A percentile compares a stretch with the other conserved stretches of the same genome.
Evolutionary conservation across 78 protist genomes (phyloP).

Genomic region (Neovahlkampfia damariscottae): DNA sequence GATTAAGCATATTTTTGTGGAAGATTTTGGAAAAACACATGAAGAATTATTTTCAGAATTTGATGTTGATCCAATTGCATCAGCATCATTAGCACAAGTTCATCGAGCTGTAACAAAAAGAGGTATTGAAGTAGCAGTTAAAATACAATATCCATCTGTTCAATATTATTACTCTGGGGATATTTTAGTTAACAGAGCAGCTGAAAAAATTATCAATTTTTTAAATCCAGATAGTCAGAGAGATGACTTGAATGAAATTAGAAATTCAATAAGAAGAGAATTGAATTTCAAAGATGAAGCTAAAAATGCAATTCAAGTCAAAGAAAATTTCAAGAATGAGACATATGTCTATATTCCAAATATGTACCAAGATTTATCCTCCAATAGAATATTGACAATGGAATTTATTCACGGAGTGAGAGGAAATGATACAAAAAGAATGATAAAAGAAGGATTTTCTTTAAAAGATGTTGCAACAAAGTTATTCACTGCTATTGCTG

Average conservation of each 20-base stretch:
- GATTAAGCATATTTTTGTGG: not conserved
- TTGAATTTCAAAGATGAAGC: constrained; percentile 39
- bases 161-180: constrained; percentile 23
- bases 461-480: constrained; percentile 7
- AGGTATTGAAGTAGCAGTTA: constrained; percentile 54
- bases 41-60: constrained; percentile 1
- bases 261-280: constrained; percentile 25
- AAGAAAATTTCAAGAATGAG: constrained; percentile 19
- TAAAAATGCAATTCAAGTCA: constrained; percentile 30
- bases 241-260: constrained; percentile 34
- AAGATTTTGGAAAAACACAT: constrained; percentile 1
- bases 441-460: constrained; percentile 24
- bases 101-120: no score
- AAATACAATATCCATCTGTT: constrained; percentile 45
- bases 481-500: constrained; percentile 14
- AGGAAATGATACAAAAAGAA: constrained; percentile 29
- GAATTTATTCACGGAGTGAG: constrained; percentile 48
- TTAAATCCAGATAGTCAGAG: constrained; percentile 33
- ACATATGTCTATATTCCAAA: constrained; percentile 34
- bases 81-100: constrained; percentile 3
- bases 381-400: constrained; percentile 45
- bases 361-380: not conserved
- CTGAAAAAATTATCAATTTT: constrained; percentile 5
- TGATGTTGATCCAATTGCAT: constrained; percentile 9
- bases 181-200: constrained; percentile 13